phyloP scores from a whole-genome alignment of 441 rosid species.

The Erysimum cheiri region DNA sequence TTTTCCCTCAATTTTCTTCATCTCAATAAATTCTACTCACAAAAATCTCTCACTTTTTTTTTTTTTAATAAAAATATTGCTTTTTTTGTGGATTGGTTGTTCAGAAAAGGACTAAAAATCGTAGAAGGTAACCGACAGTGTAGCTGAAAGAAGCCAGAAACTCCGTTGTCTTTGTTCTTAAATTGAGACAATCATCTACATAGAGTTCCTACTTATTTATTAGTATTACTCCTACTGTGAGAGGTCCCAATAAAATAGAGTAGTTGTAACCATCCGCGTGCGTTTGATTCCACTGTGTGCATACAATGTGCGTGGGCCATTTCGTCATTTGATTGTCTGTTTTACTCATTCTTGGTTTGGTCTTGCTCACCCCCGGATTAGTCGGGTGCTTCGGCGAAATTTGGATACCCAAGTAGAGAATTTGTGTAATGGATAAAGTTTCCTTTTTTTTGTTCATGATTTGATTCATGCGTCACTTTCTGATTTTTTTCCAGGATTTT shows the following conservation, averaged over 20 bases:
- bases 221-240: neutral
- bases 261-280: neutral
- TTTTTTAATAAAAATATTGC: neutral
- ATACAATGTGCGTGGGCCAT: constrained; percentile 12
- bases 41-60: neutral
- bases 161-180: constrained; percentile 29
- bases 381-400: neutral
- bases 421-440: neutral
- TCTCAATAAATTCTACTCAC: neutral
- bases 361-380: neutral
- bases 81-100: constrained; percentile 24
- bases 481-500: constrained; percentile 37
- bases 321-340: neutral
- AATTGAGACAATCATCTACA: constrained; percentile 18
- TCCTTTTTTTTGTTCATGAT: constrained; percentile 15
- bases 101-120: constrained; percentile 25
- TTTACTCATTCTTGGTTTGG: neutral
- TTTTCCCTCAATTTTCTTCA: neutral
- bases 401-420: neutral
- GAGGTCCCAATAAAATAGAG: constrained; percentile 8
- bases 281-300: constrained; percentile 5
- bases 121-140: constrained; percentile 42
- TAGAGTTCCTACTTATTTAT: constrained; percentile 1
- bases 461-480: constrained; percentile 21
- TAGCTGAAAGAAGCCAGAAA: constrained; percentile 34